Evolutionary conservation across 106 monocot species (phyloP).

Genomic region (Platanthera guangdongensis): DNA sequence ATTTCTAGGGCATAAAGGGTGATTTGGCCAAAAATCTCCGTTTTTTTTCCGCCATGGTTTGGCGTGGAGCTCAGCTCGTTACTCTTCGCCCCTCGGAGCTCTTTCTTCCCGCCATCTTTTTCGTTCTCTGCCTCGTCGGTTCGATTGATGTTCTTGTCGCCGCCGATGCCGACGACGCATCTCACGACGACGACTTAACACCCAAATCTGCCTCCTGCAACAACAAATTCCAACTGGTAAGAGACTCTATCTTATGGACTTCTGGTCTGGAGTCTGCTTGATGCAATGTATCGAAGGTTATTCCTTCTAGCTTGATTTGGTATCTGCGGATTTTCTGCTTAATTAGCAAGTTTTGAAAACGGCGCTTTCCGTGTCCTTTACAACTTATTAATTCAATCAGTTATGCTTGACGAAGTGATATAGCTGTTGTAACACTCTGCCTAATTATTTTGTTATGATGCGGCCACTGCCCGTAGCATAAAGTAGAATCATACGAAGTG

Average conservation of each 20-base stretch:
- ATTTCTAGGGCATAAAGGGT: neutral
- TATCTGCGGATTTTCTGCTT: neutral
- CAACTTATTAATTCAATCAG: too few relatives aligned
- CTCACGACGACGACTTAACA: constrained; percentile 27
- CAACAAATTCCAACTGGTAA: constrained; percentile 66
- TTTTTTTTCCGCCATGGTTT: constrained; percentile 2
- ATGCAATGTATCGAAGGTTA: neutral
- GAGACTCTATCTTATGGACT: neutral
- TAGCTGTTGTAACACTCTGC: too few relatives aligned
- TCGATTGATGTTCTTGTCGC: neutral
- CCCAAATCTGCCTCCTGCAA: constrained; percentile 33
- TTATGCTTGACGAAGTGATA: too few relatives aligned
- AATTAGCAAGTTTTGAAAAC: too few relatives aligned
- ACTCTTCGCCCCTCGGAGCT: neutral
- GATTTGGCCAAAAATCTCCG: neutral
- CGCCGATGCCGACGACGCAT: constrained; percentile 29
- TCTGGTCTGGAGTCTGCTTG: neutral
- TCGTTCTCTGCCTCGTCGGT: constrained; percentile 16
- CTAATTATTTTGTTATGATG: too few relatives aligned
- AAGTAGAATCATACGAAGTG: too few relatives aligned
- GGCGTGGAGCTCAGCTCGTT: neutral
- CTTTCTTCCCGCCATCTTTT: constrained; percentile 9
- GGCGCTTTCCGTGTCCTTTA: too few relatives aligned
- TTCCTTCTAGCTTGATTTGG: neutral
- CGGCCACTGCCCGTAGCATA: too few relatives aligned